Percentiles rank a stretch among this genome's conserved stretches.
Conservation (phyloP, 2,329 filamentous ascomycete species). For the Emergomyces orientalis region DNA sequence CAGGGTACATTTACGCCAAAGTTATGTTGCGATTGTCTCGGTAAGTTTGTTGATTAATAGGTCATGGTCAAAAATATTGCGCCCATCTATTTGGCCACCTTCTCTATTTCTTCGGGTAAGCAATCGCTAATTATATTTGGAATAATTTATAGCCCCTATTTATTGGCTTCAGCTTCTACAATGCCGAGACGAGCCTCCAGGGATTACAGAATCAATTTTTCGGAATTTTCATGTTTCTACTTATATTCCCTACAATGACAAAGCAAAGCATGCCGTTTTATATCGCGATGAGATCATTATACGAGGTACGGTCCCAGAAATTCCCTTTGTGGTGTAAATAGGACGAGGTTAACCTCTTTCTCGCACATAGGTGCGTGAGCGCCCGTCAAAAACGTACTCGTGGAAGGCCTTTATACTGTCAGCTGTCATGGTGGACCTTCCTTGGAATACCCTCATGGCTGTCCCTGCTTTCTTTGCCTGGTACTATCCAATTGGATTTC, state of each 20-base stretch:
- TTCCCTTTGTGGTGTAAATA: background rate
- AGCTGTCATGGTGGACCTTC: slow-evolving; percentile 63
- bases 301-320: slow-evolving; percentile 33
- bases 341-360: background rate
- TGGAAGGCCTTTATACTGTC: slow-evolving; percentile 62
- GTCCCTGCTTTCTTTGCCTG: slow-evolving; percentile 56
- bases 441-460: slow-evolving; percentile 54
- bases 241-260: slow-evolving; percentile 58
- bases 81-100: background rate
- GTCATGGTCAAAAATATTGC: background rate
- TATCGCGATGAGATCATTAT: slow-evolving; percentile 49
- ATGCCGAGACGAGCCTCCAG: slow-evolving; percentile 62
- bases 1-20: slow-evolving; percentile 83
- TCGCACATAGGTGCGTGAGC: slow-evolving; percentile 41
- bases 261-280: slow-evolving; percentile 52
- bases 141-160: slow-evolving; percentile 47
- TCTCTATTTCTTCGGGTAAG: background rate
- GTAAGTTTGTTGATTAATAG: slow-evolving; percentile 17
- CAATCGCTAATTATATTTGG: background rate
- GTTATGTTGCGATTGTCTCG: slow-evolving; percentile 53
- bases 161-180: slow-evolving; percentile 76
- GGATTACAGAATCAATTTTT: slow-evolving; percentile 89
- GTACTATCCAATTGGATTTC: slow-evolving; percentile 55
- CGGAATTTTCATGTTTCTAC: slow-evolving; percentile 74
- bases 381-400: slow-evolving; percentile 61